Evolutionary conservation across 2,329 filamentous ascomycete genomes (phyloP).

Genomic region (Aspergillus proliferans): DNA sequence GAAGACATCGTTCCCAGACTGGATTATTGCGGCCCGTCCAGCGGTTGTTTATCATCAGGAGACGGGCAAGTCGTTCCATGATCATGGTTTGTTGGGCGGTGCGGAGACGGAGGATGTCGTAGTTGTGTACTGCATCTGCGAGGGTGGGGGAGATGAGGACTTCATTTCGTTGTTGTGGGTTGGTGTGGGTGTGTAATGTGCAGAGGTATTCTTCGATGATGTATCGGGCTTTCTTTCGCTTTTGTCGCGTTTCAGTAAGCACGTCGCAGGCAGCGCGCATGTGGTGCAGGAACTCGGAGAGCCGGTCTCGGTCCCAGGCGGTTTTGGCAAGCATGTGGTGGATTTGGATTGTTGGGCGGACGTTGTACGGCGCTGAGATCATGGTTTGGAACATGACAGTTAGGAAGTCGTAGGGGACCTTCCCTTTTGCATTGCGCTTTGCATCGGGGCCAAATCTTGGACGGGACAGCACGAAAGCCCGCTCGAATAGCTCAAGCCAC

Average conservation of each 20-base stretch:
- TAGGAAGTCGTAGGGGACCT: conserved; percentile 42
- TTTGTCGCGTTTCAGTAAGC: conserved; percentile 21
- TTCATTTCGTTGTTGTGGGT: conserved; percentile 3
- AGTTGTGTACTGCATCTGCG: conserved; percentile 25
- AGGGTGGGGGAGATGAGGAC: conserved; percentile 19
- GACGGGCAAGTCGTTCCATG: conserved; percentile 17
- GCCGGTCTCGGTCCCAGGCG: conserved; percentile 12
- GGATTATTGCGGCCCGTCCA: conserved; percentile 13
- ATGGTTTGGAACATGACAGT: conserved; percentile 54
- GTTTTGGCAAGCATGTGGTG: conserved; percentile 35
- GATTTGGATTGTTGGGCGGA: conserved; percentile 53
- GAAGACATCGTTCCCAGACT: conserved; percentile 26
- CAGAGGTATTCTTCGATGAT: conserved; percentile 20
- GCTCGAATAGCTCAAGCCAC: conserved; percentile 64
- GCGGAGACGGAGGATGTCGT: conserved; percentile 26
- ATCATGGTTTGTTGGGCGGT: conserved; percentile 22
- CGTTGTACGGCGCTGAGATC: conserved; percentile 51
- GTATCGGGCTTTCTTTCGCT: conserved; percentile 19
- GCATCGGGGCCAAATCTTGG: conserved; percentile 30
- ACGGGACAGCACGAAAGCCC: conserved; percentile 56
- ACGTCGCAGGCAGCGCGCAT: conserved; percentile 26
- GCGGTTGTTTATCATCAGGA: conserved; percentile 14
- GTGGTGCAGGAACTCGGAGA: conserved; percentile 19
- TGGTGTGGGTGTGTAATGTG: conserved; percentile 1
- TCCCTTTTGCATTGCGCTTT: conserved; percentile 19